A percentile compares a stretch with the other conserved stretches of the same genome.
phyloP scores from a whole-genome alignment of 768 basidiomycete species.

The Boletellus emodensis region DNA sequence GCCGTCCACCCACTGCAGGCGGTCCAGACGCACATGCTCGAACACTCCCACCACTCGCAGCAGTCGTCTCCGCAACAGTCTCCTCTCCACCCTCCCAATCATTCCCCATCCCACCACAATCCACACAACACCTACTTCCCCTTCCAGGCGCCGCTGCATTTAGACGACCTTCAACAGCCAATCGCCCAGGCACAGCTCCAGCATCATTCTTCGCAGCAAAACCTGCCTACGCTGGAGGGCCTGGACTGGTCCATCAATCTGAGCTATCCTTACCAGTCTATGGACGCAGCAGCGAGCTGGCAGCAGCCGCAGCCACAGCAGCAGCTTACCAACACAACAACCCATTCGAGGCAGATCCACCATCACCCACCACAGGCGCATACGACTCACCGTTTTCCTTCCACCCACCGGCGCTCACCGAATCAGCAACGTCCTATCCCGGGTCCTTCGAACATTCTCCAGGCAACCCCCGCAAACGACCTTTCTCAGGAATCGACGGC shows the following conservation, averaged over 20 bases:
- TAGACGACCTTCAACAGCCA: slow-evolving; percentile 56
- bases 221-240: slow-evolving; percentile 46
- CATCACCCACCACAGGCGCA: slow-evolving; percentile 27
- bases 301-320: slow-evolving; percentile 29
- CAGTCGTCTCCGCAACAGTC: slow-evolving; percentile 73
- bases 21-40: slow-evolving; percentile 40
- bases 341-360: slow-evolving; percentile 31
- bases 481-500: slow-evolving; percentile 56
- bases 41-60: slow-evolving; percentile 70
- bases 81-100: slow-evolving; percentile 40
- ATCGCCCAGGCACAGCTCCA: slow-evolving; percentile 69
- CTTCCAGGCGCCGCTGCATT: slow-evolving; percentile 51
- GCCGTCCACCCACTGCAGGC: slow-evolving; percentile 53
- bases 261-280: slow-evolving; percentile 39
- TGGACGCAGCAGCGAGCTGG: slow-evolving; percentile 40
- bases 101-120: slow-evolving; percentile 39
- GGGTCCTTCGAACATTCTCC: slow-evolving; percentile 34
- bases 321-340: slow-evolving; percentile 28
- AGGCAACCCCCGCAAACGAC: slow-evolving; percentile 57
- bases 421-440: slow-evolving; percentile 27
- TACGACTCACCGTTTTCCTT: slow-evolving; percentile 77
- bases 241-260: slow-evolving; percentile 50
- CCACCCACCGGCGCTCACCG: slow-evolving; percentile 58
- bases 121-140: slow-evolving; percentile 51
- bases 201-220: slow-evolving; percentile 54